These are phyloP conservation scores for Crithidia fasciculata DNA, from an alignment of 208 protist species.

Conservation along the genomic window DNA sequence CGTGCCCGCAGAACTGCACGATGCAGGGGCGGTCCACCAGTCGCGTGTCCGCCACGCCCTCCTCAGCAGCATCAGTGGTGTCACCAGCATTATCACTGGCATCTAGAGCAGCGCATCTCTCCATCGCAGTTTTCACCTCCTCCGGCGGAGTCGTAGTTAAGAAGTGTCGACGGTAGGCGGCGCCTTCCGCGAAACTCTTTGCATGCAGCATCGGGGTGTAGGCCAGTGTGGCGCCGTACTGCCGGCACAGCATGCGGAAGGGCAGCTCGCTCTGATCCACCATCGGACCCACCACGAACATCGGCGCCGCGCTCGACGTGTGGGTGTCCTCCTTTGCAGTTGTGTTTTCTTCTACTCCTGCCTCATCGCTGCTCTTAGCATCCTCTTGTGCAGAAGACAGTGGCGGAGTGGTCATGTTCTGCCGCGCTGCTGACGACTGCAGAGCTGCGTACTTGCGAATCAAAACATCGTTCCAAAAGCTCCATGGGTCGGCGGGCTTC, in stretches of 20 bases:
- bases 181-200: slow-evolving; percentile 56
- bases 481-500: slow-evolving; percentile 56
- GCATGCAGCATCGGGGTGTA: slow-evolving; percentile 94
- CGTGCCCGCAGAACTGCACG: slow-evolving; percentile 88
- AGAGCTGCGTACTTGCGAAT: slow-evolving; percentile 50
- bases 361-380: neutral
- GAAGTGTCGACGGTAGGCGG: slow-evolving; percentile 61
- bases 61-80: neutral
- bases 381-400: too few species aligned
- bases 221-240: slow-evolving; percentile 78
- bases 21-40: slow-evolving; percentile 81
- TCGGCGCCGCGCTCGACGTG: slow-evolving; percentile 17
- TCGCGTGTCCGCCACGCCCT: slow-evolving; percentile 2
- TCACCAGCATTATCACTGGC: neutral
- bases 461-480: slow-evolving; percentile 72
- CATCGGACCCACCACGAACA: slow-evolving; percentile 91
- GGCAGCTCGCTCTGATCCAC: slow-evolving; percentile 93
- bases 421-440: slow-evolving; percentile 27
- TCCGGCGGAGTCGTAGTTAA: slow-evolving; percentile 52
- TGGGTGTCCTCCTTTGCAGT: neutral
- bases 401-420: slow-evolving; percentile 19
- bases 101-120: neutral
- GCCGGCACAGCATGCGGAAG: slow-evolving; percentile 87
- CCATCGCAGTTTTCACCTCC: slow-evolving; percentile 28
- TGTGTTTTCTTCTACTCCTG: neutral